A percentile compares a stretch with the other conserved stretches of the same genome.
Evolutionary conservation across 768 basidiomycete genomes (phyloP).

Genomic region (Naganishia friedmannii): DNA sequence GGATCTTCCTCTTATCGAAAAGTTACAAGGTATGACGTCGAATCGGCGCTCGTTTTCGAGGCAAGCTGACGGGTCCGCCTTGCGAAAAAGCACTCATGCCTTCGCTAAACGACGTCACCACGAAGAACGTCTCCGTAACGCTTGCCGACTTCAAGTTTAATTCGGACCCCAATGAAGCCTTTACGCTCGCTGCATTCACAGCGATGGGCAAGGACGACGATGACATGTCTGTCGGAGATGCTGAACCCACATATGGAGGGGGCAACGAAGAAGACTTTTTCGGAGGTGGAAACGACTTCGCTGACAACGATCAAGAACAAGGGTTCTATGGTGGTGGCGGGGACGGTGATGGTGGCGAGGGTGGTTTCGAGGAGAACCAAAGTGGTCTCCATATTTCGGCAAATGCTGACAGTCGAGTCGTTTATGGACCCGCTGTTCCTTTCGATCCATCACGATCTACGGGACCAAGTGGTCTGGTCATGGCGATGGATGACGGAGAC

Average conservation of each 20-base stretch:
- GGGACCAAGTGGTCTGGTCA: slow-evolving; percentile 71
- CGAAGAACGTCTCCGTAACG: slow-evolving; percentile 74
- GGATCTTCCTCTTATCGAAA: slow-evolving; percentile 57
- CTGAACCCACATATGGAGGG: slow-evolving; percentile 4
- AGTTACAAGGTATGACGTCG: slow-evolving; percentile 44
- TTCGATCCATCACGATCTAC: slow-evolving; percentile 76
- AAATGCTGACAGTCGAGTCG: slow-evolving; percentile 35
- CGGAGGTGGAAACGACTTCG: slow-evolving; percentile 14
- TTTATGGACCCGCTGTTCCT: slow-evolving; percentile 58
- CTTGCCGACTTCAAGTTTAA: slow-evolving; percentile 79
- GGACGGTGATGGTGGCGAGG: slow-evolving; percentile 54
- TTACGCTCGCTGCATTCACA: slow-evolving; percentile 58
- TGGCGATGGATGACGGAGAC: slow-evolving; percentile 68
- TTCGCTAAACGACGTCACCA: slow-evolving; percentile 62
- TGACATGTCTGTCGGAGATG: slow-evolving; percentile 30
- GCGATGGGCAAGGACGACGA: slow-evolving; percentile 31
- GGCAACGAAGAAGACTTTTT: slow-evolving; percentile 26
- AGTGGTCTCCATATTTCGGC: slow-evolving; percentile 6
- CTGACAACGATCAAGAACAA: slow-evolving; percentile 13
- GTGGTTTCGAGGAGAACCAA: slow-evolving; percentile 31
- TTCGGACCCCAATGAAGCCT: slow-evolving; percentile 60
- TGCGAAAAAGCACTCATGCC: slow-evolving; percentile 66
- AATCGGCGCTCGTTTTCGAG: slow-evolving; percentile 48
- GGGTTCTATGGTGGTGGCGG: slow-evolving; percentile 43
- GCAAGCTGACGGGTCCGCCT: slow-evolving; percentile 41